Conservation (phyloP, 2,329 filamentous ascomycete genomes). For the Pestalotiopsis fici region DNA sequence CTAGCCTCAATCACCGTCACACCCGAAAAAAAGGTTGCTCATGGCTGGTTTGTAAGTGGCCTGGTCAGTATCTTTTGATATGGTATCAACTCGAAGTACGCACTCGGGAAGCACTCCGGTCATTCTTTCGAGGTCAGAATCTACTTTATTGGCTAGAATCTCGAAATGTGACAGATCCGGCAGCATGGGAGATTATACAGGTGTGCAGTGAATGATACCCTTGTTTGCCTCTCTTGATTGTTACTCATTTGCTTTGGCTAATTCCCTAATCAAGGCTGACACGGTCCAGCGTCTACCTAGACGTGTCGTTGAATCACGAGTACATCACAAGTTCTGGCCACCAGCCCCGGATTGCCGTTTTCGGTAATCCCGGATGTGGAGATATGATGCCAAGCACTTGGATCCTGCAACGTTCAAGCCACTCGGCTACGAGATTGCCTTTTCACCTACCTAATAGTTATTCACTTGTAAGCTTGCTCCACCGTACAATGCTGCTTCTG, state of each 20-base stretch:
- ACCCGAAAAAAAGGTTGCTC: neutral
- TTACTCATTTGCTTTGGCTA: no score
- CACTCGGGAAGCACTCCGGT: neutral
- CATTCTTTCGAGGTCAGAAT: neutral
- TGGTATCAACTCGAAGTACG: neutral
- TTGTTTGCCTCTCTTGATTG: neutral
- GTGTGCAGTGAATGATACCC: neutral
- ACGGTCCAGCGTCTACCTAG: neutral
- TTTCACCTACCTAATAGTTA: neutral
- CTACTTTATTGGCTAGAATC: neutral
- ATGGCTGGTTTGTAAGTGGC: neutral
- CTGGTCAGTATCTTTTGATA: neutral
- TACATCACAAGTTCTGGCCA: neutral
- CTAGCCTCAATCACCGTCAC: neutral
- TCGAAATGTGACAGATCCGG: neutral
- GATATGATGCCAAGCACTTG: neutral
- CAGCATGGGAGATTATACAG: neutral
- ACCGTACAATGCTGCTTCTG: neutral
- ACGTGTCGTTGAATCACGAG: constrained; percentile 2
- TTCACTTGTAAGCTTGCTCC: neutral
- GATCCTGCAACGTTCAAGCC: neutral
- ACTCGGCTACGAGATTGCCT: neutral
- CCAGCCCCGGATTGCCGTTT: neutral
- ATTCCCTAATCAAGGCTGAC: neutral
- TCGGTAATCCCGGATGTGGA: constrained; percentile 3